phyloP scores from a whole-genome alignment of 306 rosid genomes.

The Adenanthera pavonina region DNA sequence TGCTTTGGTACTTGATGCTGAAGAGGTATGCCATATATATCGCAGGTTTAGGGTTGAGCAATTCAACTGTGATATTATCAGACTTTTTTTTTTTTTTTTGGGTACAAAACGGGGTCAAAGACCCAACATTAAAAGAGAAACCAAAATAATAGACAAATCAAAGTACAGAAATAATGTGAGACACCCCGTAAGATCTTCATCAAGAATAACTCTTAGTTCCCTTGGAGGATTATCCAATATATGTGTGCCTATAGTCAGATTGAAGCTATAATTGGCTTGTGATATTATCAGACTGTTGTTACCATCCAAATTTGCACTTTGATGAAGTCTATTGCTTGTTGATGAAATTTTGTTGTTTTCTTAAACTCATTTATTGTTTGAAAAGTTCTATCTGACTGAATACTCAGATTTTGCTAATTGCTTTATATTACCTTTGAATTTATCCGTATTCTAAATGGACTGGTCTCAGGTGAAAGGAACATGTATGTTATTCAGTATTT shows the following conservation, averaged over 20 bases:
- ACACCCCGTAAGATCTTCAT: no score
- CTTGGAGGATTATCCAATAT: no score
- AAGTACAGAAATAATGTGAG: no score
- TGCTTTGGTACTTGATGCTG: slow-evolving; percentile 94
- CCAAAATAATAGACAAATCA: no score
- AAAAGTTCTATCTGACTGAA: slow-evolving; percentile 1
- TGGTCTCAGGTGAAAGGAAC: slow-evolving; percentile 18
- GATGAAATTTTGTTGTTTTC: slow-evolving; percentile 27
- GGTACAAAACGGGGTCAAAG: no score
- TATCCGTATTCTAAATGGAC: not conserved
- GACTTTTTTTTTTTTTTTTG: not conserved
- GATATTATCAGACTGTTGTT: slow-evolving; percentile 11
- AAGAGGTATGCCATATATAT: slow-evolving; percentile 65
- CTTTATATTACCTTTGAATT: slow-evolving; percentile 27
- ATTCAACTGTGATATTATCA: slow-evolving; percentile 21
- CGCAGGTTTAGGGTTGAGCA: slow-evolving; percentile 24
- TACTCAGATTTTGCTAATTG: slow-evolving; percentile 19
- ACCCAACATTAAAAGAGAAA: no score
- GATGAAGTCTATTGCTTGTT: slow-evolving; percentile 8
- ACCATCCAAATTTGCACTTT: slow-evolving; percentile 25
- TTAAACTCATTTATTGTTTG: slow-evolving; percentile 29
- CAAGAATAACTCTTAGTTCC: no score
- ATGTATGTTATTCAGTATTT: slow-evolving; percentile 17
- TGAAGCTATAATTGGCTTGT: not conserved
- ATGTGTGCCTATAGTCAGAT: no score